Conservation (phyloP, 2,329 filamentous ascomycete genomes). For the Cladosporium cucumerinum region DNA sequence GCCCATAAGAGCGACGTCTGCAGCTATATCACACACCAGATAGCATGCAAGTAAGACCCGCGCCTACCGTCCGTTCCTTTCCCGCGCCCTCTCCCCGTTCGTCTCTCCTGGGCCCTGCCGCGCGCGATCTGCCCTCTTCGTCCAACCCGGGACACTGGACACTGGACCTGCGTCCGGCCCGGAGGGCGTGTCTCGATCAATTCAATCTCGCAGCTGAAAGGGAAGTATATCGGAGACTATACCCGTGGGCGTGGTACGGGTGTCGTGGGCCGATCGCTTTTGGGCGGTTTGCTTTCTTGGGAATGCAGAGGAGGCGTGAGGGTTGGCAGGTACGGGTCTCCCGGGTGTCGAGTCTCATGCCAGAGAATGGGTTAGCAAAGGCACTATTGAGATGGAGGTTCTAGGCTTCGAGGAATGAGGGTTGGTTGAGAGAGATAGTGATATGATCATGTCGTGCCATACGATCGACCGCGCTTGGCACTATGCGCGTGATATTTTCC, state of each 20-base stretch:
- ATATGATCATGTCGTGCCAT: neutral
- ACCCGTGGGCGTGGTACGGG: neutral
- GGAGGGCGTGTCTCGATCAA: neutral
- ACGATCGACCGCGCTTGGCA: neutral
- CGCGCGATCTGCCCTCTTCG: neutral
- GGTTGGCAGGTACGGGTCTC: neutral
- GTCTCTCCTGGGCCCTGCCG: neutral
- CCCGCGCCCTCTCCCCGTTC: neutral
- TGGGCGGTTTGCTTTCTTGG: neutral
- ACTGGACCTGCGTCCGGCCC: neutral
- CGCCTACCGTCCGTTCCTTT: neutral
- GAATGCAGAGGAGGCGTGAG: neutral
- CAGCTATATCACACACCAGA: neutral
- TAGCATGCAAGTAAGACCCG: neutral
- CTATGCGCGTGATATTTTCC: neutral
- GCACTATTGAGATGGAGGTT: neutral
- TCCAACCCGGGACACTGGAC: neutral
- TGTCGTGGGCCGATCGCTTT: neutral
- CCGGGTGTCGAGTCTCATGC: neutral
- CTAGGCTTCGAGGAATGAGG: neutral
- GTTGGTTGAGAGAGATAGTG: neutral
- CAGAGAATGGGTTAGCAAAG: neutral
- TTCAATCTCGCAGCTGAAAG: conserved; percentile 1
- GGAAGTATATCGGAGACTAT: neutral
- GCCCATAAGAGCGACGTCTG: neutral